Percentiles rank a stretch among this genome's conserved stretches.
Evolutionary conservation across 768 basidiomycete genomes (phyloP).

Genomic region (Agaricus blazei): DNA sequence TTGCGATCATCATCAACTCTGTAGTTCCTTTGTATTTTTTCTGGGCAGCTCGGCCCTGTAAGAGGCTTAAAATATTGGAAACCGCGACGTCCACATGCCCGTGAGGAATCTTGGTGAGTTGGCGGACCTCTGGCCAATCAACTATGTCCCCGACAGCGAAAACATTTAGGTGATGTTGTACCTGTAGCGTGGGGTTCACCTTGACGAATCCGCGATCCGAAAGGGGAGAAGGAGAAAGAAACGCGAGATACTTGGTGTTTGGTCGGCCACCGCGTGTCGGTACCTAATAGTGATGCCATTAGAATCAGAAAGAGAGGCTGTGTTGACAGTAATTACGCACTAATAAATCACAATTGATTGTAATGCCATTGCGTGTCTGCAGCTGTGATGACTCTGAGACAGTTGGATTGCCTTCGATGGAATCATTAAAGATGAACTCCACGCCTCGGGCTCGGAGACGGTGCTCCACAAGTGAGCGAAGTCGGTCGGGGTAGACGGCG

Average conservation of each 20-base stretch:
- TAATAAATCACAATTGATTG: constrained; percentile 20
- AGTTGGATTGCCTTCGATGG: constrained; percentile 29
- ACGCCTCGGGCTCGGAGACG: constrained; percentile 37
- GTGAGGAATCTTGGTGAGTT: constrained; percentile 32
- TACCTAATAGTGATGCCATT: constrained; percentile 16
- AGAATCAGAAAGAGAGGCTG: background rate
- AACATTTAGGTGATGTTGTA: constrained; percentile 39
- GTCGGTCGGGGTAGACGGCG: constrained; percentile 42
- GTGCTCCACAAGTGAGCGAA: constrained; percentile 38
- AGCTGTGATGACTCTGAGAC: constrained; percentile 10
- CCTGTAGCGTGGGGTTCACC: constrained; percentile 45
- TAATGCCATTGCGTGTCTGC: constrained; percentile 23
- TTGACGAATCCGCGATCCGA: constrained; percentile 34
- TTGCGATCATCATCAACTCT: constrained; percentile 20
- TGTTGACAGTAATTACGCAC: constrained; percentile 9
- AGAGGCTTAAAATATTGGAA: constrained; percentile 38
- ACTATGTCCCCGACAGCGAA: constrained; percentile 58
- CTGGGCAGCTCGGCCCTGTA: constrained; percentile 25
- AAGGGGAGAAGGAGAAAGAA: constrained; percentile 28
- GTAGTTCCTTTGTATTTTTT: constrained; percentile 18
- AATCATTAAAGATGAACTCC: constrained; percentile 45
- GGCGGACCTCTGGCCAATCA: constrained; percentile 53
- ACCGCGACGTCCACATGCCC: constrained; percentile 39
- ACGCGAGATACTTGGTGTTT: constrained; percentile 37
- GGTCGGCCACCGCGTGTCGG: constrained; percentile 31